These are phyloP conservation scores for Senna tora DNA, from an alignment of 306 rosid species.

Conservation along the genomic window DNA sequence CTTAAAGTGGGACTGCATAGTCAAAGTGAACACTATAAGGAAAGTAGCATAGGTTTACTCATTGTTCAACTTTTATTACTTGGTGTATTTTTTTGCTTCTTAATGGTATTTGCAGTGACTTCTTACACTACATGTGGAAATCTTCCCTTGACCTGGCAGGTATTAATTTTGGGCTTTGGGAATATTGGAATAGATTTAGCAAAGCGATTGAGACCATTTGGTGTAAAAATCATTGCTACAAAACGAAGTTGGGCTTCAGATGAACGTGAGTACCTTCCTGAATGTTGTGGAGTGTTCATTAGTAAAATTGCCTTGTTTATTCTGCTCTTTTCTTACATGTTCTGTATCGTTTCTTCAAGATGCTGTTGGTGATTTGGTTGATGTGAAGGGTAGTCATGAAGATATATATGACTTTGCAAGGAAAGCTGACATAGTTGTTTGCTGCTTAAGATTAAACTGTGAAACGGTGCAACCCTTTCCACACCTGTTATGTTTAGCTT, in stretches of 20 bases:
- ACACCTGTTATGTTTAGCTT: slow-evolving; percentile 20
- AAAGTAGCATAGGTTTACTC: slow-evolving; percentile 4
- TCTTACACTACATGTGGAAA: background rate
- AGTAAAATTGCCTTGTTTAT: slow-evolving; percentile 16
- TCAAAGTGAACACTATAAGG: slow-evolving; percentile 1
- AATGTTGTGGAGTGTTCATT: slow-evolving; percentile 30
- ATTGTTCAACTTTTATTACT: background rate
- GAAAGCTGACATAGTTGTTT: slow-evolving; percentile 83
- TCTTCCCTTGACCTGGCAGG: slow-evolving; percentile 47
- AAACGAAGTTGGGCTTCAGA: slow-evolving; percentile 77
- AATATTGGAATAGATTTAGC: slow-evolving; percentile 88
- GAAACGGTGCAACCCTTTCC: slow-evolving; percentile 66
- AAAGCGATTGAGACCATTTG: slow-evolving; percentile 76
- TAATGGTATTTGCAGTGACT: slow-evolving; percentile 18
- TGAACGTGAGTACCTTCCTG: slow-evolving; percentile 35
- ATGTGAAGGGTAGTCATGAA: slow-evolving; percentile 72
- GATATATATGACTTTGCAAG: slow-evolving; percentile 74
- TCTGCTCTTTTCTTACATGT: slow-evolving; percentile 18
- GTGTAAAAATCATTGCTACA: slow-evolving; percentile 85
- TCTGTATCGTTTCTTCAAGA: slow-evolving; percentile 46
- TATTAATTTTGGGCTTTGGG: slow-evolving; percentile 86
- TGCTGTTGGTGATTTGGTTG: slow-evolving; percentile 57
- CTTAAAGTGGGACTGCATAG: background rate
- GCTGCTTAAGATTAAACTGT: slow-evolving; percentile 67
- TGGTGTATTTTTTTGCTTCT: slow-evolving; percentile 14